These are phyloP conservation scores for Mortierella sp. DNA, from an alignment of 371 early-diverging fungal species.

Conservation along the genomic window DNA sequence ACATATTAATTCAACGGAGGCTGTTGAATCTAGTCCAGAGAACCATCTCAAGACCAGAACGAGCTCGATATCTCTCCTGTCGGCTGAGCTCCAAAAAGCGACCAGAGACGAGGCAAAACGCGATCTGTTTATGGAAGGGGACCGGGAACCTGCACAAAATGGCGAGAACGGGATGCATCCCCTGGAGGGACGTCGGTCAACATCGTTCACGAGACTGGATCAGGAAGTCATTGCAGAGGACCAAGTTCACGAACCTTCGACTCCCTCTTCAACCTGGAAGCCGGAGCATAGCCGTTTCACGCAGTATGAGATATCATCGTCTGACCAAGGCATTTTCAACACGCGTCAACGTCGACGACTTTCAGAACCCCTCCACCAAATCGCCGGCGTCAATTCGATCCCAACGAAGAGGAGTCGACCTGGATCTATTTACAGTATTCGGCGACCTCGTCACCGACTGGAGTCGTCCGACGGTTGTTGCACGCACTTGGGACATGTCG, in stretches of 20 bases:
- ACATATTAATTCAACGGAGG: conserved; percentile 1
- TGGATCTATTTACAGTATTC: conserved; percentile 49
- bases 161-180: conserved; percentile 17
- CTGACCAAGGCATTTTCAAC: conserved; percentile 25
- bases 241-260: not conserved
- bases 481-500: conserved; percentile 32
- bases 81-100: conserved; percentile 48
- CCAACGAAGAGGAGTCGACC: conserved; percentile 40
- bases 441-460: conserved; percentile 23
- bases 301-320: conserved; percentile 31
- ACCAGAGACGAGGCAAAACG: conserved; percentile 15
- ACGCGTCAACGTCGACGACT: conserved; percentile 43
- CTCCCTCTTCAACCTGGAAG: not conserved
- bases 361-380: conserved; percentile 44
- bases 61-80: conserved; percentile 41
- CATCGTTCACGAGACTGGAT: not conserved
- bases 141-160: not conserved
- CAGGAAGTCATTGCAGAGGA: conserved; percentile 10
- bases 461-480: conserved; percentile 25
- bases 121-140: conserved; percentile 2
- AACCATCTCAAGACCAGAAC: conserved; percentile 15
- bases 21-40: not conserved
- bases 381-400: conserved; percentile 14
- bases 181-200: conserved; percentile 1
- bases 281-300: conserved; percentile 5